These are phyloP conservation scores for Boletus speciosus DNA, from an alignment of 768 basidiomycete genomes.

Conservation along the genomic window DNA sequence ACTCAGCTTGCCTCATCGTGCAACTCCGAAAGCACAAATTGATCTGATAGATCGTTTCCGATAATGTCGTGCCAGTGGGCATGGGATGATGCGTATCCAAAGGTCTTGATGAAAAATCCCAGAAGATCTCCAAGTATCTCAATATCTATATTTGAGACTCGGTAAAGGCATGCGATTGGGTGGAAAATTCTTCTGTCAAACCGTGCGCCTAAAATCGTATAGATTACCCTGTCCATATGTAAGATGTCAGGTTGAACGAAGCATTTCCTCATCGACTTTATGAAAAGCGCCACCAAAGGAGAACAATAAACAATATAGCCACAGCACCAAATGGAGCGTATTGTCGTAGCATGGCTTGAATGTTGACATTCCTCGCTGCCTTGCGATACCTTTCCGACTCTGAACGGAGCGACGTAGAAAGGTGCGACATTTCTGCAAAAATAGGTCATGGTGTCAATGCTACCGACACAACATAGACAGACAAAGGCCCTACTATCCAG, in stretches of 20 bases:
- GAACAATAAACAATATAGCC: conserved; percentile 69
- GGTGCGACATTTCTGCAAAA: conserved; percentile 85
- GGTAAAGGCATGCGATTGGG: not conserved
- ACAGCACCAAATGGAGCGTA: conserved; percentile 92
- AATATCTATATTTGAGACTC: not conserved
- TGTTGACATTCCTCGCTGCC: conserved; percentile 90
- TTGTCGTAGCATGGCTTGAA: conserved; percentile 90
- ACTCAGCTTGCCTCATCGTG: not conserved
- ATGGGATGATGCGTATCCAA: not conserved
- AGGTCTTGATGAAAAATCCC: not conserved
- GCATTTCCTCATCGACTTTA: conserved; percentile 27
- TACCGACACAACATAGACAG: not conserved
- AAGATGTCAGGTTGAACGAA: conserved; percentile 17
- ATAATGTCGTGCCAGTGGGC: not conserved
- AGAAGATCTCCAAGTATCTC: not conserved
- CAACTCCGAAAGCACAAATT: not conserved
- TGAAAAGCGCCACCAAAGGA: conserved; percentile 78
- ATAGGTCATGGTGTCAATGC: not conserved
- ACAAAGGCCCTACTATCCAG: conserved; percentile 72
- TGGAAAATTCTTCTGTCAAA: not conserved
- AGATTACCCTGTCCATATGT: conserved; percentile 29
- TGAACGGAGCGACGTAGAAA: conserved; percentile 89
- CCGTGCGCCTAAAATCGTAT: conserved; percentile 12
- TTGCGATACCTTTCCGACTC: conserved; percentile 98
- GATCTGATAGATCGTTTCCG: not conserved